Evolutionary conservation across 768 basidiomycete genomes (phyloP).

Genomic region (Mycena metata): DNA sequence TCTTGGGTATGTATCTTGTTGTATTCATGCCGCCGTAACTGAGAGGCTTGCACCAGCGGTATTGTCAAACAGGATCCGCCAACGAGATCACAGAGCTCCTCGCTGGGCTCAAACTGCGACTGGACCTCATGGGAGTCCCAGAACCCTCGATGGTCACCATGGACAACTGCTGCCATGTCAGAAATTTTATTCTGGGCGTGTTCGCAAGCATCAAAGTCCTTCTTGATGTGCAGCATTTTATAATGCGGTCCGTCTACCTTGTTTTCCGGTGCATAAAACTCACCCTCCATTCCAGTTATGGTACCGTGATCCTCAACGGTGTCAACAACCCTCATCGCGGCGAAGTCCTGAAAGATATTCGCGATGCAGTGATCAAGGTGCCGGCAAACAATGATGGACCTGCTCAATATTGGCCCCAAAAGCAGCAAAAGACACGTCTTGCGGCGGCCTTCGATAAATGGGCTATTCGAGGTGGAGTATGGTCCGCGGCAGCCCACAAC

Average conservation of each 20-base stretch:
- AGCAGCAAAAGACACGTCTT: constrained; percentile 38
- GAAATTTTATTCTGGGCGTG: not conserved
- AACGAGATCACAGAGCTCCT: constrained; percentile 4
- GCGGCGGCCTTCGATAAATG: constrained; percentile 32
- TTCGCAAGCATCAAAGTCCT: not conserved
- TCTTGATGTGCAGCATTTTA: not conserved
- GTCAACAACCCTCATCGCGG: constrained; percentile 20
- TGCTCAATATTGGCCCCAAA: constrained; percentile 37
- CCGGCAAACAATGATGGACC: constrained; percentile 10
- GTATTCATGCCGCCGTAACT: too few species aligned
- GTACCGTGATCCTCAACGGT: constrained; percentile 26
- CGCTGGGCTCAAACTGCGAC: not conserved
- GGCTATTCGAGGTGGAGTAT: constrained; percentile 32
- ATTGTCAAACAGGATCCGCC: not conserved
- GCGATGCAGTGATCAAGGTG: constrained; percentile 25
- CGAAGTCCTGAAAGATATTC: constrained; percentile 30
- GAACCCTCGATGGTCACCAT: not conserved
- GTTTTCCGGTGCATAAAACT: too few species aligned
- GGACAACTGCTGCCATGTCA: not conserved
- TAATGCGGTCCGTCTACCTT: not conserved
- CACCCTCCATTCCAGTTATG: constrained; percentile 29
- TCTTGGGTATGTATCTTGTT: not conserved
- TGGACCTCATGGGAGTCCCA: not conserved
- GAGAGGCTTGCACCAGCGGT: not conserved
- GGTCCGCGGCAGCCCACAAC: constrained; percentile 38